Evolutionary conservation across 768 basidiomycete genomes (phyloP).

Genomic region (Agaricus blazei): DNA sequence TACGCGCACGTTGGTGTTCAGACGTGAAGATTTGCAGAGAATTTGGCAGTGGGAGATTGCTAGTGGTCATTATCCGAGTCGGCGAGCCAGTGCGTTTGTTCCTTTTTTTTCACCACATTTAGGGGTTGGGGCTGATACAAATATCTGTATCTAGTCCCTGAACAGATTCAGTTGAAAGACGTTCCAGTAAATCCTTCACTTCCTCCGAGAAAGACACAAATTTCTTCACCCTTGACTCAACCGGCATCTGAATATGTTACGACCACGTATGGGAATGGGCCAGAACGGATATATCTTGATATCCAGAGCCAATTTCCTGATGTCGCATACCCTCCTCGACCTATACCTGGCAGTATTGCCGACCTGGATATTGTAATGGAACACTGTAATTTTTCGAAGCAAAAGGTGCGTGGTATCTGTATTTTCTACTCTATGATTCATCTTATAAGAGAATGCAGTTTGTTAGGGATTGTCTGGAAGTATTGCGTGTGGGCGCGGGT

Average conservation of each 20-base stretch:
- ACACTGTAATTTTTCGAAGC: constrained; percentile 83
- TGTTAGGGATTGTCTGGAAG: constrained; percentile 96
- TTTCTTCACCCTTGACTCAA: constrained; percentile 44
- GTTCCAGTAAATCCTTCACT: constrained; percentile 71
- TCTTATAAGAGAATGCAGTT: constrained; percentile 46
- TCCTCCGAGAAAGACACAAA: constrained; percentile 37
- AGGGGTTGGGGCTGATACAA: background rate
- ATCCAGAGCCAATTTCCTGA: constrained; percentile 55
- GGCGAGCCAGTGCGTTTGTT: constrained; percentile 54
- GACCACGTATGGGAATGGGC: constrained; percentile 67
- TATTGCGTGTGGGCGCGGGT: constrained; percentile 85
- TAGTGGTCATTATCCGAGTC: constrained; percentile 92
- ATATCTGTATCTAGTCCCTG: constrained; percentile 50
- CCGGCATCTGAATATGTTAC: constrained; percentile 32
- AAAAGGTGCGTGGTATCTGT: constrained; percentile 46
- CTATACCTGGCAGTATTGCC: constrained; percentile 75
- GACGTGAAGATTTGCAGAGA: constrained; percentile 73
- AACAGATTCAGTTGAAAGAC: constrained; percentile 52
- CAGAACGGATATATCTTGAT: constrained; percentile 74
- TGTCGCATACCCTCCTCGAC: constrained; percentile 83
- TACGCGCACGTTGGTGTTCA: constrained; percentile 63
- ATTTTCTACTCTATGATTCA: background rate
- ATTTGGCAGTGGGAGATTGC: constrained; percentile 97
- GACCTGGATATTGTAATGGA: constrained; percentile 91
- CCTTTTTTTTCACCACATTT: background rate